Evolutionary conservation across 306 rosid species (phyloP).

Genomic region (Notholithocarpus densiflorus): DNA sequence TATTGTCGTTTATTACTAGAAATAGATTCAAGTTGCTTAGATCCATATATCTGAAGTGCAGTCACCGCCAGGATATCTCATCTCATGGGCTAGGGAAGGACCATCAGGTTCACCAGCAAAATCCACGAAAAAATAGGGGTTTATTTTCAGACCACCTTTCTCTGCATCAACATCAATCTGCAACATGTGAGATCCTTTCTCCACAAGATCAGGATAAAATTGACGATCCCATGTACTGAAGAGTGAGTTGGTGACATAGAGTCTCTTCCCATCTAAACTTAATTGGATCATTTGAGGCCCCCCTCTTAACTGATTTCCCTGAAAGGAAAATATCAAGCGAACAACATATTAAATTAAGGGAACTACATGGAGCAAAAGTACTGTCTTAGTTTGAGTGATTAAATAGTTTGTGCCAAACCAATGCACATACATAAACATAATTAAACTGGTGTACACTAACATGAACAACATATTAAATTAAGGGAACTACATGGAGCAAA

Average conservation of each 20-base stretch:
- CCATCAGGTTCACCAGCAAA: slow-evolving; percentile 89
- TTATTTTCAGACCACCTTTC: slow-evolving; percentile 71
- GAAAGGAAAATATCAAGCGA: neutral
- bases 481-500: neutral
- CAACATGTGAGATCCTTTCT: slow-evolving; percentile 81
- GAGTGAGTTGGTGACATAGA: slow-evolving; percentile 84
- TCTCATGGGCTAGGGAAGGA: slow-evolving; percentile 95
- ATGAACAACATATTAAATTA: no score
- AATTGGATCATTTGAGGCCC: slow-evolving; percentile 96
- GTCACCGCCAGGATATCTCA: slow-evolving; percentile 97
- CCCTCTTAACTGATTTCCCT: slow-evolving; percentile 78
- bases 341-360: no score
- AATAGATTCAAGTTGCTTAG: slow-evolving; percentile 19
- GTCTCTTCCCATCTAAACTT: slow-evolving; percentile 86
- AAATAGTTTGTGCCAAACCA: no score
- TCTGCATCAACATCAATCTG: slow-evolving; percentile 78
- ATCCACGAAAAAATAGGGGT: slow-evolving; percentile 82
- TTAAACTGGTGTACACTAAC: no score
- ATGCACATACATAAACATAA: no score
- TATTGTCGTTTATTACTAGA: neutral
- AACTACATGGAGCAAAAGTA: neutral
- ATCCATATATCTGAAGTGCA: slow-evolving; percentile 96
- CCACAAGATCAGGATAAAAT: slow-evolving; percentile 65
- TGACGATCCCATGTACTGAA: slow-evolving; percentile 88
- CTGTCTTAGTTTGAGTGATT: neutral